Evolutionary conservation across 179 eudicot species (phyloP).

Genomic region (Amaranthus tricolor): DNA sequence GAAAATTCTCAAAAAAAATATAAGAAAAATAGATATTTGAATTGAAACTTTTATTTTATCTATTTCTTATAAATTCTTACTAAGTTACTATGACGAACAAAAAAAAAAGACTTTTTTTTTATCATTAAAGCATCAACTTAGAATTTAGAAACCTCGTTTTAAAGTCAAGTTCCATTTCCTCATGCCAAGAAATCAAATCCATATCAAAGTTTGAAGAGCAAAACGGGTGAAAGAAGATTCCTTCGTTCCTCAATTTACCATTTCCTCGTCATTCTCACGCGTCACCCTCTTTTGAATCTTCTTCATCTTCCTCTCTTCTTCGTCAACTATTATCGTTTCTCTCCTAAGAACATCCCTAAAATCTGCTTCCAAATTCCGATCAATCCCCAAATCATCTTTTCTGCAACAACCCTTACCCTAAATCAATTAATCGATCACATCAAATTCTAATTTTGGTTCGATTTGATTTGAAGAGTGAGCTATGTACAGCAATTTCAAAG

Average conservation of each 20-base stretch:
- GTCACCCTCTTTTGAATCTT: conserved; percentile 16
- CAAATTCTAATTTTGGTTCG: too few relatives aligned
- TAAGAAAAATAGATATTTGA: too few relatives aligned
- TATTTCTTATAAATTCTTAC: too few relatives aligned
- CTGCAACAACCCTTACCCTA: conserved; percentile 23
- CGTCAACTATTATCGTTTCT: conserved; percentile 3
- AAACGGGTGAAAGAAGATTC: too few relatives aligned
- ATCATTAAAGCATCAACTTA: too few relatives aligned
- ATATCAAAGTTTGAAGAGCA: too few relatives aligned
- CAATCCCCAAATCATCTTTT: neutral
- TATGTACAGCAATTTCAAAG: conserved; percentile 98
- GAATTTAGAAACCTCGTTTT: too few relatives aligned
- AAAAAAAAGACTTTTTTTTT: too few relatives aligned
- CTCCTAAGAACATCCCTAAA: conserved; percentile 22
- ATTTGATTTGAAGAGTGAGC: neutral
- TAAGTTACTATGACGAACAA: too few relatives aligned
- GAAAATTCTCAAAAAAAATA: too few relatives aligned
- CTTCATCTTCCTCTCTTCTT: neutral
- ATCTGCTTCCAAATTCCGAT: conserved; percentile 1
- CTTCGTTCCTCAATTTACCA: neutral
- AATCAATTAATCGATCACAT: neutral
- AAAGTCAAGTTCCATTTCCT: too few relatives aligned
- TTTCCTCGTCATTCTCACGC: conserved; percentile 7
- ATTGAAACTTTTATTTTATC: too few relatives aligned
- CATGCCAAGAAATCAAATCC: neutral